Evolutionary conservation across 163 green algal species (phyloP), one percentile per base, ranked within the genome.

Genomic region (Volvox carteri): DNA sequence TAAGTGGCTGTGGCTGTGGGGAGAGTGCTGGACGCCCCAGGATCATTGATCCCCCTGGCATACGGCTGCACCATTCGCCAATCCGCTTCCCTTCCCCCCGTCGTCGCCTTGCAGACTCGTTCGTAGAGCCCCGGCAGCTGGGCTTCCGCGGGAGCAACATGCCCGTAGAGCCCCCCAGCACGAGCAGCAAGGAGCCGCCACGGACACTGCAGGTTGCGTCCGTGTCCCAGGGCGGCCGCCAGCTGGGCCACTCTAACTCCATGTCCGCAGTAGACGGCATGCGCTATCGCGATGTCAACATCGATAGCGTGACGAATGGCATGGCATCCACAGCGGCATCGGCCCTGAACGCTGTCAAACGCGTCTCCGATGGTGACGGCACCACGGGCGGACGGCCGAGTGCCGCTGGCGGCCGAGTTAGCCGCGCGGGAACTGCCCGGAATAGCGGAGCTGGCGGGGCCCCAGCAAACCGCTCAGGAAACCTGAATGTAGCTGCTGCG

Each of bases 221-320:
- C 9, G 83, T 81, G 6, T 35, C 50, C 0, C 50, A 86, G 78
- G 48, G 41, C 12, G 78, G 79, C 42, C 89, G 84, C 75, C 33
- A 85, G 16, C 48, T 90, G 35, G 83, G 83, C 19, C 78, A 87
- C 73, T 91, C 87, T 37, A 86, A 35, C 72, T 91, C 87, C 58
- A 89, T 92, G 68, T 87, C 50, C 3, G 89, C 89, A 1, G 56
- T 84, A 33, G 89, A 90, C 30, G 73, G 84, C 1, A 89, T 92
- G 89, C 89, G 89, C 74, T 92, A 41, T 65, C 89, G 89, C 37
- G 89, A 92, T 42, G 56, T 90, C 41, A 52, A 87, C 35, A 35
- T 91, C 28, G 87, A 86, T 41, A 54, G 23, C 35, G 72, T 84
- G n/a, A 77, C 84, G 11, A 54, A 52, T 14, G 84, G 70, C 54